phyloP scores from a whole-genome alignment of 192 early-diverging fungal species.

The Globomyces pollinis-pini region DNA sequence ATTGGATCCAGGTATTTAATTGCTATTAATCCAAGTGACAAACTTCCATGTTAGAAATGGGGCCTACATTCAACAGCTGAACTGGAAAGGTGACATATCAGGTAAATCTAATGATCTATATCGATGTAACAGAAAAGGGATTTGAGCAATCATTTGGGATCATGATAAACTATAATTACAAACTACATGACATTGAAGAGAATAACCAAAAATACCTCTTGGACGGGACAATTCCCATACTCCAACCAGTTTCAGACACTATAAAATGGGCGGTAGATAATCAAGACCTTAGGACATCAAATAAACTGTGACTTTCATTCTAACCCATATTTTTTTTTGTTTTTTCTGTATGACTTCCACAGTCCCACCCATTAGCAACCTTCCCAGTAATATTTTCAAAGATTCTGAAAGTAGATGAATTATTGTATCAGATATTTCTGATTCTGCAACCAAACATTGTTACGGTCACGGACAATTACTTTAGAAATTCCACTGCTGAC shows the following conservation, averaged over 20 bases:
- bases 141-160: constrained; percentile 80
- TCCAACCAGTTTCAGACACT: constrained; percentile 10
- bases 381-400: too few species aligned
- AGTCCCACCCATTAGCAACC: too few species aligned
- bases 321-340: too few species aligned
- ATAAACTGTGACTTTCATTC: too few species aligned
- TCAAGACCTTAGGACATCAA: too few species aligned
- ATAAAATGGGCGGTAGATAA: not conserved
- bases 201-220: constrained; percentile 64
- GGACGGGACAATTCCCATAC: constrained; percentile 29
- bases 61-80: constrained; percentile 75
- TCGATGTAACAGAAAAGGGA: constrained; percentile 48
- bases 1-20: constrained; percentile 78
- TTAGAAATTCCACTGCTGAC: too few species aligned
- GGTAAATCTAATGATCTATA: constrained; percentile 11
- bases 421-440: too few species aligned
- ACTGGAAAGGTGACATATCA: constrained; percentile 84
- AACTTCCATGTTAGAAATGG: constrained; percentile 96
- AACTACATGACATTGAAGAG: constrained; percentile 61
- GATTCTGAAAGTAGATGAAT: too few species aligned
- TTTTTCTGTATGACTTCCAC: too few species aligned
- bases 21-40: too few species aligned
- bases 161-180: constrained; percentile 93
- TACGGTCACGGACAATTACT: too few species aligned
- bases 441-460: too few species aligned